Percentiles rank a stretch among this genome's conserved stretches.
Evolutionary conservation across 108 stramenopile genomes (phyloP).

Genomic region (Fragilariopsis cylindrus): DNA sequence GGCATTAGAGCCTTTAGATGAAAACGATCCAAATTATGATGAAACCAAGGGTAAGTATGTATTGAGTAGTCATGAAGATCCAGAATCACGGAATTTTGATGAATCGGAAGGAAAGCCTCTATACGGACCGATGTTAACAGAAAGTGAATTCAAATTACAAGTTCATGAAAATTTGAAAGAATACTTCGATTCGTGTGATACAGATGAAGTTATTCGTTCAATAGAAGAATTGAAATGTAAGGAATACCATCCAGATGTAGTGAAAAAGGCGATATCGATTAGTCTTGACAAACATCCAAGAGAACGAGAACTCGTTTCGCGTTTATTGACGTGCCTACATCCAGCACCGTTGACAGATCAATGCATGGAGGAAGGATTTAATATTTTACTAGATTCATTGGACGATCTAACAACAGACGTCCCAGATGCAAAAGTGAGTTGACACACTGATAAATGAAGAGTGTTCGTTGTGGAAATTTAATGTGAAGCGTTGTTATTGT

Average conservation of each 20-base stretch:
- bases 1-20: constrained; percentile 49
- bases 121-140: constrained; percentile 80
- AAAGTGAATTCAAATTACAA: constrained; percentile 86
- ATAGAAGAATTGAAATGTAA: constrained; percentile 74
- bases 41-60: constrained; percentile 63
- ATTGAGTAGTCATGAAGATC: constrained; percentile 58
- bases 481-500: neutral
- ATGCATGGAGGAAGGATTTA: constrained; percentile 86
- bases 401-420: constrained; percentile 89
- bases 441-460: neutral
- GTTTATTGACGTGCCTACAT: constrained; percentile 85
- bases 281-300: constrained; percentile 81
- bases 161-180: constrained; percentile 60
- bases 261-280: constrained; percentile 78
- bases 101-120: constrained; percentile 48
- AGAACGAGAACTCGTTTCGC: constrained; percentile 82
- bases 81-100: constrained; percentile 30
- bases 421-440: constrained; percentile 82
- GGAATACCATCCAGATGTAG: constrained; percentile 77
- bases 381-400: constrained; percentile 77
- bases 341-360: constrained; percentile 72
- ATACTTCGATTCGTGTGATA: constrained; percentile 78
- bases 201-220: constrained; percentile 77
- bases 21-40: constrained; percentile 84
- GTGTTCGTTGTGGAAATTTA: neutral